Percentiles rank a stretch among this genome's conserved stretches.
phyloP scores from a whole-genome alignment of 2,329 filamentous ascomycete species.

The Aureobasidium mangrovei region DNA sequence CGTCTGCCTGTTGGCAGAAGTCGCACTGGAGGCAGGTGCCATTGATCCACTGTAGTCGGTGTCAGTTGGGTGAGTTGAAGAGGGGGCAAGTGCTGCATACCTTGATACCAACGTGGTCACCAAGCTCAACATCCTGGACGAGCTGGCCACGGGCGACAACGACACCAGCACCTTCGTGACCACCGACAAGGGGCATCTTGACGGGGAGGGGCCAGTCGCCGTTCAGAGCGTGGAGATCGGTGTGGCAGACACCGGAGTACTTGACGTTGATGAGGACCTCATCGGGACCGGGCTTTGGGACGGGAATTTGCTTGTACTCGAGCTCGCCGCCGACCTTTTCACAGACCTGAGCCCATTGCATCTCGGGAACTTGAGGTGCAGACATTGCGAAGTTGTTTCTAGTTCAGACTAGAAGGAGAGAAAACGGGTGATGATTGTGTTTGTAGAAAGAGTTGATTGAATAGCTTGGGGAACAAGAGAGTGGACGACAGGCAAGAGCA shows the following conservation, averaged over 20 bases:
- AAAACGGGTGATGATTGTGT: background rate
- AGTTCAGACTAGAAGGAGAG: background rate
- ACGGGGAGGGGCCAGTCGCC: slow-evolving; percentile 82
- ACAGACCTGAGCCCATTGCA: slow-evolving; percentile 88
- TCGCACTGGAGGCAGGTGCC: slow-evolving; percentile 74
- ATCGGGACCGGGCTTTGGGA: slow-evolving; percentile 71
- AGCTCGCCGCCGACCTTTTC: slow-evolving; percentile 65
- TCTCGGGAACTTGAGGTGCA: slow-evolving; percentile 51
- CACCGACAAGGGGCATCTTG: slow-evolving; percentile 80
- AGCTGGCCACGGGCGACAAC: slow-evolving; percentile 73
- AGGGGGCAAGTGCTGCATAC: slow-evolving; percentile 5
- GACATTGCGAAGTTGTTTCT: slow-evolving; percentile 7
- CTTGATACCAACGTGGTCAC: slow-evolving; percentile 77
- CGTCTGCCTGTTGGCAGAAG: slow-evolving; percentile 73
- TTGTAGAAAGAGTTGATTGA: background rate
- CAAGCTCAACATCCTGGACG: slow-evolving; percentile 68
- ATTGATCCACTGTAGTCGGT: slow-evolving; percentile 60
- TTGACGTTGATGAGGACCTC: slow-evolving; percentile 89
- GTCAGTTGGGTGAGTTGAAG: background rate
- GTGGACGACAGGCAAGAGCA: background rate
- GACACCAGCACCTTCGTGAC: slow-evolving; percentile 68
- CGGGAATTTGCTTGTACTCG: slow-evolving; percentile 72
- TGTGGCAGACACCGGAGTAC: slow-evolving; percentile 86
- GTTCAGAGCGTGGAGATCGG: slow-evolving; percentile 71
- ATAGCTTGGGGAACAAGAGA: background rate